phyloP scores from a whole-genome alignment of 805 yeast species.

The Sugiyamaella smithiae region DNA sequence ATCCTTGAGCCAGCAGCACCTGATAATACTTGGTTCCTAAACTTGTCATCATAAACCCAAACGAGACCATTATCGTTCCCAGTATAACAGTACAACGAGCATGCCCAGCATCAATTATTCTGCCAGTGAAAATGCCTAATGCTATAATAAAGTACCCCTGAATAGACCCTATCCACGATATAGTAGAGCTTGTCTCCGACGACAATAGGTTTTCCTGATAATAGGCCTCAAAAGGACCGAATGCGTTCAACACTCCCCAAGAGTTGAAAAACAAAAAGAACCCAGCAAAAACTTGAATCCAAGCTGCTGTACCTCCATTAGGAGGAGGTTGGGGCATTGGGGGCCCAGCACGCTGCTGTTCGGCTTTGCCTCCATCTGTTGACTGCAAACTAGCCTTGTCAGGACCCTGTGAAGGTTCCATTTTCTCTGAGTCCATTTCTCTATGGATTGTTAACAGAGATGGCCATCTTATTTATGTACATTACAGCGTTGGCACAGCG shows the following conservation, averaged over 20 bases:
- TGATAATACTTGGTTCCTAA: conserved; percentile 42
- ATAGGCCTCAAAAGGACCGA: conserved; percentile 25
- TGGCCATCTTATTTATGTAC: too few species aligned
- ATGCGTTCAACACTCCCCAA: conserved; percentile 19
- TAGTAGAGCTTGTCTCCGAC: conserved; percentile 22
- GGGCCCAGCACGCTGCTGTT: too few species aligned
- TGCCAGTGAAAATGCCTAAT: conserved; percentile 24
- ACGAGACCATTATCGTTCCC: conserved; percentile 21
- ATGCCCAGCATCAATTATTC: conserved; percentile 23
- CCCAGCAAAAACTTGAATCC: conserved; percentile 21
- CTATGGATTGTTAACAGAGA: too few species aligned
- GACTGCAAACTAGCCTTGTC: too few species aligned
- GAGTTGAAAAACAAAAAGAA: conserved; percentile 18
- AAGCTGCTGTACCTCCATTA: conserved; percentile 23
- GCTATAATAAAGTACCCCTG: conserved; percentile 22
- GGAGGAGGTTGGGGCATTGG: conserved; percentile 18
- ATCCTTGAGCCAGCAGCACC: conserved; percentile 48
- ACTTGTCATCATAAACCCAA: conserved; percentile 25
- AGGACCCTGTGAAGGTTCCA: too few species aligned
- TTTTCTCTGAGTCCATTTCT: too few species aligned
- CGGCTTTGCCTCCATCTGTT: too few species aligned
- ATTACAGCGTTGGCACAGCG: too few species aligned
- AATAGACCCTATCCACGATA: conserved; percentile 29
- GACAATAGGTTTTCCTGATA: conserved; percentile 23
- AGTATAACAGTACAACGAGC: conserved; percentile 17